Evolutionary conservation across 371 early-diverging fungal species (phyloP), one percentile per base, ranked within the genome.

Genomic region (Dichotomocladium elegans): DNA sequence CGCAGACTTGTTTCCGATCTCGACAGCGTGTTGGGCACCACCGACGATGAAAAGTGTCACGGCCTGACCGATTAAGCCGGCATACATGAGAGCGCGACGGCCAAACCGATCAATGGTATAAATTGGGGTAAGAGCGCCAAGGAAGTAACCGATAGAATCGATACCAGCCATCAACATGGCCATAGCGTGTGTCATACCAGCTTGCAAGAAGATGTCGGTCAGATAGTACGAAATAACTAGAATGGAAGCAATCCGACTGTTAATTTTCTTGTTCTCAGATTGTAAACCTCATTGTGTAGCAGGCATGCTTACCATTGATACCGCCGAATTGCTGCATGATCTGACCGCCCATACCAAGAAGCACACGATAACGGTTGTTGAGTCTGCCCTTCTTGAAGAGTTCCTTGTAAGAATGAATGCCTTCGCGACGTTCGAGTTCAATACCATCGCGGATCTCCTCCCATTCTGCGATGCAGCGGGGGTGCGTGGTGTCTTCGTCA

Each of bases 271-370:
- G n/a, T n/a, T n/a, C n/a, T n/a, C n/a, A n/a, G n/a, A n/a, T n/a
- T n/a, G n/a, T n/a, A n/a, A n/a, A n/a, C n/a, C n/a, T n/a, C n/a
- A n/a, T n/a, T n/a, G n/a, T n/a, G n/a, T n/a, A n/a, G n/a, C n/a
- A n/a, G n/a, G 25, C n/a, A 43, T 22, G 35, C 49, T 12, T 48
- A 48, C 49, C 49, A 33, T 74, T 71, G 58, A 71, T 71, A 59
- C 75, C 71, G 61, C 72, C 69, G 28, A 74, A 64, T 34, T 76
- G 76, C 43, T 76, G 76, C 41, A 76, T 76, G 7, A 76, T 21
- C 52, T 76, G 76, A 56, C 76, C 70, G 64, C 67, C 65, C 76
- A 76, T 76, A 51, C 76, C 76, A 30, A 76, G 66, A 15, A 70
- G 56, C 1, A 76, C 76, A 62, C 76, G 67, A 31, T 76, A 69